Evolutionary conservation across 371 early-diverging fungal species (phyloP).

Genomic region (Synchytrium microbalum): DNA sequence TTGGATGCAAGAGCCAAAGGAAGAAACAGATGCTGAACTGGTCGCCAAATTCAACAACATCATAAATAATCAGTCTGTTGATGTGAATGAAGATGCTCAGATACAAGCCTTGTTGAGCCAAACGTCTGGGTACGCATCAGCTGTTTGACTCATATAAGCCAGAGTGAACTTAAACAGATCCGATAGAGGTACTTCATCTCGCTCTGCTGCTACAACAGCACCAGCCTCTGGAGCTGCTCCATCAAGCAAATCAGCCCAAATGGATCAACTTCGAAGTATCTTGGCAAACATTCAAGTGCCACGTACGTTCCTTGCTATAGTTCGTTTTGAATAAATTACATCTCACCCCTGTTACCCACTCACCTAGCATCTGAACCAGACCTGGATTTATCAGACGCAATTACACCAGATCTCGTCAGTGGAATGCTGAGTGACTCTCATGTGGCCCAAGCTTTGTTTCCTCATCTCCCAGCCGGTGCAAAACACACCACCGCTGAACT

Average conservation of each 20-base stretch:
- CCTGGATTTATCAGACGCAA: not conserved
- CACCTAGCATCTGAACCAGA: not conserved
- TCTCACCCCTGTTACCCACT: too few species aligned
- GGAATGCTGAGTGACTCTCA: not conserved
- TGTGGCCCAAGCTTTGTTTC: not conserved
- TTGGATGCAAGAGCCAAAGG: slow-evolving; percentile 70
- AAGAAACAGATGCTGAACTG: slow-evolving; percentile 47
- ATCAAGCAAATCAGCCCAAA: slow-evolving; percentile 1
- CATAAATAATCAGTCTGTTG: slow-evolving; percentile 44
- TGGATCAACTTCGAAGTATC: slow-evolving; percentile 3
- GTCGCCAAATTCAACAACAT: slow-evolving; percentile 45
- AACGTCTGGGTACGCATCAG: slow-evolving; percentile 5
- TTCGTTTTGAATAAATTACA: not conserved
- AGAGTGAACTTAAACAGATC: not conserved
- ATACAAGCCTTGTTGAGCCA: not conserved
- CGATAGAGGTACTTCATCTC: not conserved
- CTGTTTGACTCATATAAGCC: slow-evolving; percentile 5
- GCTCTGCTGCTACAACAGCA: not conserved
- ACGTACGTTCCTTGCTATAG: not conserved
- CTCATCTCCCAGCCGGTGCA: slow-evolving; percentile 2
- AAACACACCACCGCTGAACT: not conserved
- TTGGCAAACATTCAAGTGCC: slow-evolving; percentile 13
- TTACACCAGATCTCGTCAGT: not conserved
- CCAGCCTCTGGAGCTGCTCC: not conserved
- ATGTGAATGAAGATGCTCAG: not conserved